A percentile compares a stretch with the other conserved stretches of the same genome.
Conservation (phyloP, 345 rosid species). For the Melaleuca alternifolia region DNA sequence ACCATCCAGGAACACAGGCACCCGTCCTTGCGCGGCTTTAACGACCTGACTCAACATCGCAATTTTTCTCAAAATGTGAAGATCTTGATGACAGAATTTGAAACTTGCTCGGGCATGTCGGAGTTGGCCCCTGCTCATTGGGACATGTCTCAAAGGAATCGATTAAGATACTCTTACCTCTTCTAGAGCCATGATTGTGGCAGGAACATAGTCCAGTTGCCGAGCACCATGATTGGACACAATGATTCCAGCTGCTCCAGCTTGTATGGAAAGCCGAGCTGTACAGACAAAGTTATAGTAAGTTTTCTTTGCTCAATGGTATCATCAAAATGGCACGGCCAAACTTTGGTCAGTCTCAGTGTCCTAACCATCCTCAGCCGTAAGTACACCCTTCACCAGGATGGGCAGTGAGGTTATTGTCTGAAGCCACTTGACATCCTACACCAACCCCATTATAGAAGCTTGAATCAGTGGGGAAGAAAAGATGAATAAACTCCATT, state of each 20-base stretch:
- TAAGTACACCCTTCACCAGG: slow-evolving; percentile 81
- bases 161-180: slow-evolving; percentile 36
- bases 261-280: slow-evolving; percentile 66
- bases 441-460: not conserved
- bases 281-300: slow-evolving; percentile 4
- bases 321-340: not conserved
- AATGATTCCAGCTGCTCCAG: slow-evolving; percentile 85
- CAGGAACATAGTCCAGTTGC: slow-evolving; percentile 87
- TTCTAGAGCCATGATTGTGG: slow-evolving; percentile 75
- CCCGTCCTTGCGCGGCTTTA: slow-evolving; percentile 72
- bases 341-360: not conserved
- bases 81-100: not conserved
- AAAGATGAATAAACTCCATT: not conserved
- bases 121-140: not conserved
- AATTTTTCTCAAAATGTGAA: not conserved
- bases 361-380: slow-evolving; percentile 69
- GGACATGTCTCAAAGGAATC: not conserved
- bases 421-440: slow-evolving; percentile 88
- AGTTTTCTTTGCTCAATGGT: not conserved
- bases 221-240: slow-evolving; percentile 97
- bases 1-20: slow-evolving; percentile 92
- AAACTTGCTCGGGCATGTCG: not conserved
- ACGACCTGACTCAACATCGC: slow-evolving; percentile 44
- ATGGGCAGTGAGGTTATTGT: slow-evolving; percentile 77
- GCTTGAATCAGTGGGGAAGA: not conserved